Percentiles rank a stretch among this genome's conserved stretches.
Evolutionary conservation across 139 green algal genomes (phyloP).

Genomic region (Chlorella sorokiniana): DNA sequence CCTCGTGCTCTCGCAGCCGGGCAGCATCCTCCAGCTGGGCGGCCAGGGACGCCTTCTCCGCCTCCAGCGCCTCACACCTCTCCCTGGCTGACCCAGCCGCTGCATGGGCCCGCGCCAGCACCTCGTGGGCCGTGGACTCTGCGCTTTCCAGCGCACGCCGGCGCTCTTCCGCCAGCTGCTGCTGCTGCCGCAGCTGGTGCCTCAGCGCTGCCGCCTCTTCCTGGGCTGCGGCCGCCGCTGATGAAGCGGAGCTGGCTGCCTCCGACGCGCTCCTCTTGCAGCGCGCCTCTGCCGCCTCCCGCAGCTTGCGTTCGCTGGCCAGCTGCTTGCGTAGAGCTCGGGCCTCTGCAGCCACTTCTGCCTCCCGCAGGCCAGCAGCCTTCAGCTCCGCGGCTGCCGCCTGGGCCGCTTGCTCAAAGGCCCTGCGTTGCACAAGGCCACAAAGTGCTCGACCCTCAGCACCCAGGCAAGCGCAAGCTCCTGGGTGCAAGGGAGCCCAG

Average conservation of each 20-base stretch:
- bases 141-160: neutral
- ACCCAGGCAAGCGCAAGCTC: too few relatives aligned
- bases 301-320: conserved; percentile 10
- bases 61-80: neutral
- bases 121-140: neutral
- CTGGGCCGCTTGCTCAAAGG: neutral
- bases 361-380: conserved; percentile 10
- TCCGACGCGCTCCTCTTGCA: neutral
- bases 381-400: neutral
- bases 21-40: neutral
- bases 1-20: neutral
- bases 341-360: conserved; percentile 2
- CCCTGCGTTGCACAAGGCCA: too few relatives aligned
- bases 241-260: neutral
- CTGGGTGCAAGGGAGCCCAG: too few relatives aligned
- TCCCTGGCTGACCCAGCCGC: neutral
- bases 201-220: neutral
- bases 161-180: neutral
- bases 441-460: too few relatives aligned
- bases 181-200: conserved; percentile 4
- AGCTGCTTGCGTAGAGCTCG: neutral
- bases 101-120: neutral
- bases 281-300: conserved; percentile 8
- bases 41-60: neutral
- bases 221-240: neutral